Evolutionary conservation across 176 grass and related monocot genomes (phyloP), one percentile per base, ranked within the genome.

Genomic region (Aechmea fasciata): DNA sequence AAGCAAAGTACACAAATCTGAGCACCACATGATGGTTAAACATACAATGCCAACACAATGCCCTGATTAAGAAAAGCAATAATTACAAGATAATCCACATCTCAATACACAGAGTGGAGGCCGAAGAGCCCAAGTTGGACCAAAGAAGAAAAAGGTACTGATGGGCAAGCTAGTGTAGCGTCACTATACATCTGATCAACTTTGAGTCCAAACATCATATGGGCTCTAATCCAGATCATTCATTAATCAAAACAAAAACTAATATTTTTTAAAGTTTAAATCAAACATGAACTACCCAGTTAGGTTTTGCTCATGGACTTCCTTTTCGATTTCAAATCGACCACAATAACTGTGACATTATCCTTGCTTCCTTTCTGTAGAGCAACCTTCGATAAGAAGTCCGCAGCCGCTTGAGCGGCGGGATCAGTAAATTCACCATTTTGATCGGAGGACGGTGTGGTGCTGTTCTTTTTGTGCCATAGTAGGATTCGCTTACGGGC

Each of bases 381-480:
- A n/a, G 91, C 91, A 6, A 91, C 79, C 79, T 75, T 91, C 4
- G 53, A 24, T 0, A 96, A 80, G 57, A 82, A 86, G 63, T 91
- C 85, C 0, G 91, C 87, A 3, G 91, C 91, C 3, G 74, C 85
- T 74, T 96, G 85, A 7, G 91, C 85, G 13, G 91, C 91, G 24
- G 77, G 91, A 74, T 96, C 83, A 9, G 71, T 78, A n/a, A 71
- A 75, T 81, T 77, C 84, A 66, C 75, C 71, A 13, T 63, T 65
- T 9, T 75, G 76, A 17, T 74, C 77, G 3, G 69, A 78, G 10
- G 69, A 78, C 55, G 71, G 17, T 47, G 70, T 3, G 24, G 59
- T 67, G 24, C 69, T 54, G 71, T 96, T 91, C 69, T 88, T 96
- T 66, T 96, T 96, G 83, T 96, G 88, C 91, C 91, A 96, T 29